Conservation (phyloP, 257 asterid species). For the Oldenlandia corymbosa region DNA sequence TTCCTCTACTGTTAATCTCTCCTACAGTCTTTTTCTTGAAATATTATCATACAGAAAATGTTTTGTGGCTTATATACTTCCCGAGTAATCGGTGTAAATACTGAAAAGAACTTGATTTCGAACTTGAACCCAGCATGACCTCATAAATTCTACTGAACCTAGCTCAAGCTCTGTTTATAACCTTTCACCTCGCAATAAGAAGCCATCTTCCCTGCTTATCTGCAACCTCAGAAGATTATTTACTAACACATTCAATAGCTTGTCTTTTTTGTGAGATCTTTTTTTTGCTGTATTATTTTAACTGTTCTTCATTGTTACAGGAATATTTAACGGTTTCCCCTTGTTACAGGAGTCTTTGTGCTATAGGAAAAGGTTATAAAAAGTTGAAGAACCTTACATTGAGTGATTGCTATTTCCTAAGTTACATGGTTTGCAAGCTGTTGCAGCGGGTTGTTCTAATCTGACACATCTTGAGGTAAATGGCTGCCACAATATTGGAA, state of each 20-base stretch:
- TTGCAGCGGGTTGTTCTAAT: constrained; percentile 74
- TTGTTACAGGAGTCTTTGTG: constrained; percentile 59
- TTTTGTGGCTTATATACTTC: not conserved
- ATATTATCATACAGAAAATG: not conserved
- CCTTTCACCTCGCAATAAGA: too few species aligned
- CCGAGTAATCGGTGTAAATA: too few species aligned
- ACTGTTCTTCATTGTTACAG: too few species aligned
- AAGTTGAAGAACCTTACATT: constrained; percentile 65
- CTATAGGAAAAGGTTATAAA: constrained; percentile 87
- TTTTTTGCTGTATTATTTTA: too few species aligned
- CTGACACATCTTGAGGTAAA: constrained; percentile 78
- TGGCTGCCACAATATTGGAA: constrained; percentile 85
- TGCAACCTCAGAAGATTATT: not conserved
- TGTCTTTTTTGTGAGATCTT: not conserved
- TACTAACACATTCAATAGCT: not conserved
- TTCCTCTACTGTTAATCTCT: constrained; percentile 7
- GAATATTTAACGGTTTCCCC: constrained; percentile 16
- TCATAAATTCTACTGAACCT: too few species aligned
- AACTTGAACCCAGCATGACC: too few species aligned
- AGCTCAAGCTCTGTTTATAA: not conserved
- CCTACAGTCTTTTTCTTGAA: not conserved
- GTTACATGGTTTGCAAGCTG: constrained; percentile 64
- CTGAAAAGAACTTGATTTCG: too few species aligned
- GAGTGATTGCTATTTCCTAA: constrained; percentile 75
- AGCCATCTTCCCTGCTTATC: not conserved